phyloP scores from a whole-genome alignment of 345 rosid genomes.

The Corchorus olitorius region DNA sequence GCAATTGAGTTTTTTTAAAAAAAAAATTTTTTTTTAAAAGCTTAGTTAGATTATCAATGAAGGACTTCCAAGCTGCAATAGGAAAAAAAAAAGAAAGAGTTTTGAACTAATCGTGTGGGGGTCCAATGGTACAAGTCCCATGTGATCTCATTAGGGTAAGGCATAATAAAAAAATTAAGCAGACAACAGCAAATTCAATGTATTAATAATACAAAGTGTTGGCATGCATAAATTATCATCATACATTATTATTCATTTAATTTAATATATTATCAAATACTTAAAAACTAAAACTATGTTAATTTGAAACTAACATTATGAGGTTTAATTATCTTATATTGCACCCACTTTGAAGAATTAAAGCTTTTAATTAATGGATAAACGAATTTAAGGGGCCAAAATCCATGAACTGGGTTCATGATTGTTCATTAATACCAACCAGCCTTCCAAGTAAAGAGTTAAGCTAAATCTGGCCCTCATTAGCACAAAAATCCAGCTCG shows the following conservation, averaged over 20 bases:
- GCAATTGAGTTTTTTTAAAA: constrained; percentile 20
- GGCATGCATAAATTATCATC: constrained; percentile 7
- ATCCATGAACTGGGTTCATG: constrained; percentile 20
- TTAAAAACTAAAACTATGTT: neutral
- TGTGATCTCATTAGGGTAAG: constrained; percentile 52
- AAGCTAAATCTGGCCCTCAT: neutral
- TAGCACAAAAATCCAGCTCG: neutral
- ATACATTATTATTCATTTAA: neutral
- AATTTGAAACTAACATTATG: neutral
- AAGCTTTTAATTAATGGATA: neutral
- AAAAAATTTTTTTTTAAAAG: no score
- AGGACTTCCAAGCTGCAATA: no score
- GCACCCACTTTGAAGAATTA: constrained; percentile 15
- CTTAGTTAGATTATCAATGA: neutral
- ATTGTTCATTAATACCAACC: neutral
- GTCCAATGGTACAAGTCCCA: constrained; percentile 53
- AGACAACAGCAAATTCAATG: constrained; percentile 29
- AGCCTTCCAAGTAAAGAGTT: neutral
- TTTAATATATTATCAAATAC: neutral
- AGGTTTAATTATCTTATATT: neutral
- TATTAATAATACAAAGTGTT: constrained; percentile 25
- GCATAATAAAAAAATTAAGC: constrained; percentile 11
- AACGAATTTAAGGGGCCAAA: constrained; percentile 28
- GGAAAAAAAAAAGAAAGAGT: constrained; percentile 22
- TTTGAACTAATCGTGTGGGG: constrained; percentile 35